Evolutionary conservation across 148 eudicot species (phyloP), one percentile per base, ranked within the genome.

Genomic region (Vaccinium corymbosum): DNA sequence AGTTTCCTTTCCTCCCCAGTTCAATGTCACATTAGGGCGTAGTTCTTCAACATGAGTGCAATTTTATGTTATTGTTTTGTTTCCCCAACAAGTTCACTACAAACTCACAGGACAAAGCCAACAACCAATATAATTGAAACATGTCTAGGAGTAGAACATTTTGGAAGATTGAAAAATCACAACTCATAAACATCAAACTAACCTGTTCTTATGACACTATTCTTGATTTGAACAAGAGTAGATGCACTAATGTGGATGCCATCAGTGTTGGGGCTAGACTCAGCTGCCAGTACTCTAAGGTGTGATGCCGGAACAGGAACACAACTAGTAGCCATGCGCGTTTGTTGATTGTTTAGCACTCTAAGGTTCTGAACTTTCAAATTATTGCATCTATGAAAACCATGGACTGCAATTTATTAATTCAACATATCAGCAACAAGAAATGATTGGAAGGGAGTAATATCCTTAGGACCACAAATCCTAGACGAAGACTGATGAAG

Each of bases 181-280:
- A 22, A 72, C 7, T 68, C 78, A 48, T 50, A 51, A 76, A 59
- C 19, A 83, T 61, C 64, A 68, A 38, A 75, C 88, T 55, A 59
- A 95, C 99, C 99, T 85, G 98, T 95, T 86, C 85, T 71, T 51
- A 97, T 87, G 51, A 62, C 70, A 83, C 86, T 89, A 85, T 91
- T 66, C 85, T 80, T 87, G 81, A 97, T 87, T 84, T 89, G 78
- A 78, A 97, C 96, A 53, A 83, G 84, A 81, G 86, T 85, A 52
- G 96, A 92, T 38, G 90, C 85, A 86, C 98, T 95, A 76, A 97
- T 93, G 90, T 97, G 98, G 82, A 97, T 90, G 78, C 98, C 99
- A 89, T 97, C 99, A 0, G 99, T 97, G 86, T 97, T 97, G 75
- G 99, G 98, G 87, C 99, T 97, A 85, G 84, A 86, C 73, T 84